phyloP scores from a whole-genome alignment of 169 alveolate species.

The Babesia bigemina region DNA sequence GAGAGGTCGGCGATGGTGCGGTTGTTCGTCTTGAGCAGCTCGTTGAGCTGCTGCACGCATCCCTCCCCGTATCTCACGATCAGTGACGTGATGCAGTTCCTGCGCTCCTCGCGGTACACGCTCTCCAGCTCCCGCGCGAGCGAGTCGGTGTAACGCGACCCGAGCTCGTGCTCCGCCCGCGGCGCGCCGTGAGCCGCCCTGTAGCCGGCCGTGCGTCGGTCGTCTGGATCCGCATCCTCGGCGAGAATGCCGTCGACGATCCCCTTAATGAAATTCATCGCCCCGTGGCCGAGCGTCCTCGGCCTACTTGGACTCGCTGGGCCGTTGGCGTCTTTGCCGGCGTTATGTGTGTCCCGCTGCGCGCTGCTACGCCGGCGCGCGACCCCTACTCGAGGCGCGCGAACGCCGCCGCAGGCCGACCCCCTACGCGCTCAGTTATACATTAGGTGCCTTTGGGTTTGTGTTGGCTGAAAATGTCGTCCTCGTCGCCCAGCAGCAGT shows the following conservation, averaged over 20 bases:
- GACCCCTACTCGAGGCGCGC: no score
- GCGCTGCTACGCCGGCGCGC: no score
- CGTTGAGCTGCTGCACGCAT: constrained; percentile 64
- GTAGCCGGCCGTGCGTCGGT: neutral
- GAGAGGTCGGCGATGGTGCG: constrained; percentile 41
- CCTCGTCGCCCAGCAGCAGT: constrained; percentile 3
- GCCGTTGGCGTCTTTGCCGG: no score
- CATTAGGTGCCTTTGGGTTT: neutral
- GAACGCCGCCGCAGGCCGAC: no score
- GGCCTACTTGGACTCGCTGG: no score
- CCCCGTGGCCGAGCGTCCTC: no score
- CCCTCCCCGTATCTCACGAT: constrained; percentile 65
- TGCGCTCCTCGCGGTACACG: constrained; percentile 47
- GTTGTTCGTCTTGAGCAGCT: constrained; percentile 59
- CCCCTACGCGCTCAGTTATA: no score
- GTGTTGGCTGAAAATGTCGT: constrained; percentile 19
- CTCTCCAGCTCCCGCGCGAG: constrained; percentile 21
- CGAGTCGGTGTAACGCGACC: neutral
- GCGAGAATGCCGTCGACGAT: constrained; percentile 69
- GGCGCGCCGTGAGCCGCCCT: neutral
- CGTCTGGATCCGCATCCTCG: constrained; percentile 45
- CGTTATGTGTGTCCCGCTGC: no score
- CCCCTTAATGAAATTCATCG: constrained; percentile 68
- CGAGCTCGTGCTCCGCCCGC: constrained; percentile 4
- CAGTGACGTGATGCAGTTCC: constrained; percentile 48